phyloP scores from a whole-genome alignment of 2,329 filamentous ascomycete genomes.

The Penicillium sp. region DNA sequence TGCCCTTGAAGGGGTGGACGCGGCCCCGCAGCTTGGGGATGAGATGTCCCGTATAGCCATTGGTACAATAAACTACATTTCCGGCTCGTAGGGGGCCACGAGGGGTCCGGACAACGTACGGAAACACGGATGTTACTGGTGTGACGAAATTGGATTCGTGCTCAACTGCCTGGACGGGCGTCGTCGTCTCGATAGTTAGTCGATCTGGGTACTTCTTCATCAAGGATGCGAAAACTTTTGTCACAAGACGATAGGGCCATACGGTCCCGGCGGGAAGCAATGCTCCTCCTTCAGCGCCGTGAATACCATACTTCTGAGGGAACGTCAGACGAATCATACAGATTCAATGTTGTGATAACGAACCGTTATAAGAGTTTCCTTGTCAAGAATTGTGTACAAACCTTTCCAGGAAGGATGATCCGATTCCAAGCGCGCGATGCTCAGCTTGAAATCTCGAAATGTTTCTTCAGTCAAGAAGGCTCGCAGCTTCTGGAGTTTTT shows the following conservation, averaged over 20 bases:
- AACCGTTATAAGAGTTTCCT: slow-evolving; percentile 14
- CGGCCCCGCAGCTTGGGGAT: slow-evolving; percentile 41
- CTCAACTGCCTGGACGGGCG: slow-evolving; percentile 29
- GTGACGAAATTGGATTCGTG: slow-evolving; percentile 6
- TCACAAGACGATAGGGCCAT: slow-evolving; percentile 41
- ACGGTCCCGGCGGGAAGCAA: slow-evolving; percentile 33
- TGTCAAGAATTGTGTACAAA: slow-evolving; percentile 25
- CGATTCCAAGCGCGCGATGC: slow-evolving; percentile 21
- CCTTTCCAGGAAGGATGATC: slow-evolving; percentile 26
- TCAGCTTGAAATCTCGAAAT: slow-evolving; percentile 21
- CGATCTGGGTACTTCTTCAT: slow-evolving; percentile 24
- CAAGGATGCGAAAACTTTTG: slow-evolving; percentile 24
- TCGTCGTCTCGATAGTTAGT: slow-evolving; percentile 34
- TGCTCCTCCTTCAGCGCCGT: slow-evolving; percentile 24
- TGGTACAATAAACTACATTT: slow-evolving; percentile 47
- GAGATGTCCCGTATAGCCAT: slow-evolving; percentile 45
- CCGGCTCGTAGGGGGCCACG: slow-evolving; percentile 37
- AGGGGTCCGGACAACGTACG: slow-evolving; percentile 35
- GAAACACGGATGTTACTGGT: slow-evolving; percentile 9
- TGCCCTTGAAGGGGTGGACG: slow-evolving; percentile 42
- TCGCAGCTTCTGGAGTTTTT: slow-evolving; percentile 24
- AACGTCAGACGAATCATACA: not conserved
- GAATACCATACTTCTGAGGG: slow-evolving; percentile 21
- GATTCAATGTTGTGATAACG: not conserved
- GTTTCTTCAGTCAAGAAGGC: slow-evolving; percentile 23